Percentiles rank a stretch among this genome's conserved stretches.
These are phyloP conservation scores for Taphrina communis DNA, from an alignment of 1,139 yeast species.

Conservation along the genomic window DNA sequence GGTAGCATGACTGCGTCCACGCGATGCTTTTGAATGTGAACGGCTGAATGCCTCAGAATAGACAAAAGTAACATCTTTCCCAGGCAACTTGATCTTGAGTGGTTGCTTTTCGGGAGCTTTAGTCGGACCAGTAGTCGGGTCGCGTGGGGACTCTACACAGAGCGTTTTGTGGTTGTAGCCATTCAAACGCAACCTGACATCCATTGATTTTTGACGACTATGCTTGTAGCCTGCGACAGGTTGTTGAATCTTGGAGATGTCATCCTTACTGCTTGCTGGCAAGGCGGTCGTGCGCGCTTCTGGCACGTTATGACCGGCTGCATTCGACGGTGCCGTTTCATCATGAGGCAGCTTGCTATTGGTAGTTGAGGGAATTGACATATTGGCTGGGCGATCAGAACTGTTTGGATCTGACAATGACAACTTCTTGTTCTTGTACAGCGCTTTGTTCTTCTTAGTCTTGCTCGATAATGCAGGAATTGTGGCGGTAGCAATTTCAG, in stretches of 20 bases:
- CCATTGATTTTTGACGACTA: conserved; percentile 5
- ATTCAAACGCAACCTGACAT: conserved; percentile 15
- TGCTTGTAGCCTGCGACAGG: not conserved
- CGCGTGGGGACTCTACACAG: conserved; percentile 4
- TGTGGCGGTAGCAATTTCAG: too few species aligned
- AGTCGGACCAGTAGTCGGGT: not conserved
- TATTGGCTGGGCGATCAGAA: not conserved
- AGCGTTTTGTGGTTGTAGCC: conserved; percentile 14
- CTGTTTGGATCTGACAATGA: not conserved
- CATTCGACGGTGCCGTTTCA: too few species aligned
- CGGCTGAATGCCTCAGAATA: conserved; percentile 3
- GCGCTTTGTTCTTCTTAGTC: conserved; percentile 4
- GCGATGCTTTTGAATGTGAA: not conserved
- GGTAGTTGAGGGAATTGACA: not conserved
- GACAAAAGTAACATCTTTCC: conserved; percentile 18
- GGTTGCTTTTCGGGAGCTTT: not conserved
- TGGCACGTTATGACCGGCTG: too few species aligned
- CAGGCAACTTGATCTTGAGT: conserved; percentile 20
- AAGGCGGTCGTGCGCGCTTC: too few species aligned
- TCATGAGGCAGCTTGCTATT: too few species aligned
- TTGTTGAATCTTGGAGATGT: not conserved
- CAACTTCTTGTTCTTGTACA: not conserved
- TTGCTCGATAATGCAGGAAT: not conserved
- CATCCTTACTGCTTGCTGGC: too few species aligned
- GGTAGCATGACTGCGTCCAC: conserved; percentile 24